These are phyloP conservation scores for Epichloe uncinata DNA, from an alignment of 2,329 filamentous ascomycete genomes.

Conservation along the genomic window DNA sequence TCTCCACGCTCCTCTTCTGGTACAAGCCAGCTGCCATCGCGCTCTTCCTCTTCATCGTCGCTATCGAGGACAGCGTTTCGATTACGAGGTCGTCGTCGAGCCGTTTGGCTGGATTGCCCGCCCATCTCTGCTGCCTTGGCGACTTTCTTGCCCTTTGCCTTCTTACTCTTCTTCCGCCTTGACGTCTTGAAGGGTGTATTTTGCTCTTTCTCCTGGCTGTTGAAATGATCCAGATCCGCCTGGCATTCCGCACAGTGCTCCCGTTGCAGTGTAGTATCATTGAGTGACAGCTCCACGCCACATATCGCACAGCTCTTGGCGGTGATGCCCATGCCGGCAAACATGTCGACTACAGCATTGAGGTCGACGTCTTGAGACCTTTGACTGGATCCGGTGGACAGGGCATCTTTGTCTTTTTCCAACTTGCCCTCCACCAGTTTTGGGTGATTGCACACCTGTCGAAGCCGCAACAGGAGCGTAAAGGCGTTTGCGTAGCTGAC, in stretches of 20 bases:
- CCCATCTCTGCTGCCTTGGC: constrained; percentile 10
- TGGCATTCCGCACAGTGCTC: constrained; percentile 60
- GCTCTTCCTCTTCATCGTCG: constrained; percentile 56
- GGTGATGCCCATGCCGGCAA: constrained; percentile 70
- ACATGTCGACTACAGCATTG: constrained; percentile 73
- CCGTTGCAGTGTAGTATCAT: constrained; percentile 26
- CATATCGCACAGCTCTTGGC: constrained; percentile 76
- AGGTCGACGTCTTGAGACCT: constrained; percentile 49
- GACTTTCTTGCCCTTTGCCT: constrained; percentile 21
- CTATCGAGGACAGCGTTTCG: constrained; percentile 51
- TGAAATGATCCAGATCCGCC: constrained; percentile 55
- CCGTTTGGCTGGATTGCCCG: constrained; percentile 8
- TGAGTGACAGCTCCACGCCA: constrained; percentile 49
- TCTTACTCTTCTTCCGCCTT: constrained; percentile 12
- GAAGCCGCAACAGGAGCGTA: constrained; percentile 75
- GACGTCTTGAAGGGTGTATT: constrained; percentile 25
- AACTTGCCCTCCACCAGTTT: constrained; percentile 76
- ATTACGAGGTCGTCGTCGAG: constrained; percentile 28
- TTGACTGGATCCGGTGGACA: constrained; percentile 48
- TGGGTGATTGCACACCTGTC: constrained; percentile 92
- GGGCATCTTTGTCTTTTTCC: constrained; percentile 74
- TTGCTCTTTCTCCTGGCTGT: constrained; percentile 28
- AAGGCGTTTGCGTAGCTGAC: constrained; percentile 89
- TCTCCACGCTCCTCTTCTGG: constrained; percentile 49
- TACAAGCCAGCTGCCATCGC: constrained; percentile 69